Evolutionary conservation across 192 early-diverging fungal genomes (phyloP).

Genomic region (Coemansia biformis): DNA sequence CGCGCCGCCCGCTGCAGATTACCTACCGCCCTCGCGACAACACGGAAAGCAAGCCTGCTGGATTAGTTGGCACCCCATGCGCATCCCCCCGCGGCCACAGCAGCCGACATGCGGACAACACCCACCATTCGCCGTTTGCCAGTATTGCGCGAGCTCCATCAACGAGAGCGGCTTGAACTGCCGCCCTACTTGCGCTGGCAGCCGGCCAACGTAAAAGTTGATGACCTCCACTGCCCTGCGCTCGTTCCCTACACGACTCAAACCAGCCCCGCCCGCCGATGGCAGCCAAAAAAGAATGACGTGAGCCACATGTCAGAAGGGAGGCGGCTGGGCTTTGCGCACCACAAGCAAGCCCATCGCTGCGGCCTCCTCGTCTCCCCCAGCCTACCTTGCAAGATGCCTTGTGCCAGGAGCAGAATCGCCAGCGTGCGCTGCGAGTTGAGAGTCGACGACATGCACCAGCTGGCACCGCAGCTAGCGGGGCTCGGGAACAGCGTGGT

Average conservation of each 20-base stretch:
- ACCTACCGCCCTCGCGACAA: slow-evolving; percentile 12
- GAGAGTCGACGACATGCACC: slow-evolving; percentile 47
- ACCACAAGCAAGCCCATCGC: no score
- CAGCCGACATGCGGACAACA: no score
- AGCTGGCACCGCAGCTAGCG: slow-evolving; percentile 10
- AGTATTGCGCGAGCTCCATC: slow-evolving; percentile 35
- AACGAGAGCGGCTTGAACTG: slow-evolving; percentile 39
- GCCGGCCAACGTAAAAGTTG: slow-evolving; percentile 45
- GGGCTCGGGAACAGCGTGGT: slow-evolving; percentile 32
- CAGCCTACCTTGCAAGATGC: slow-evolving; percentile 32
- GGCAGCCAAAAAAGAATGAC: no score
- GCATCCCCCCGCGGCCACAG: no score
- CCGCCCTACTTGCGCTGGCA: slow-evolving; percentile 25
- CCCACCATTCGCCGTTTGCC: slow-evolving; percentile 41
- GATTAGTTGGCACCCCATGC: no score
- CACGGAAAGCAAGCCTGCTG: no score
- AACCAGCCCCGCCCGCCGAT: no score
- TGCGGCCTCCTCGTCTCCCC: no score
- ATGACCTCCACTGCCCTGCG: slow-evolving; percentile 44
- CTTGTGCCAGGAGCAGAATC: slow-evolving; percentile 32
- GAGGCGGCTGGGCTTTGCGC: no score
- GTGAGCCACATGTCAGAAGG: no score
- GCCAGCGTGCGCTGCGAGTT: slow-evolving; percentile 50
- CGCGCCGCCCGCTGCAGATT: slow-evolving; percentile 46
- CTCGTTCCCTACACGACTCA: slow-evolving; percentile 42